Conservation (phyloP, 805 yeast genomes). For the Sporopachydermia lactativora region DNA sequence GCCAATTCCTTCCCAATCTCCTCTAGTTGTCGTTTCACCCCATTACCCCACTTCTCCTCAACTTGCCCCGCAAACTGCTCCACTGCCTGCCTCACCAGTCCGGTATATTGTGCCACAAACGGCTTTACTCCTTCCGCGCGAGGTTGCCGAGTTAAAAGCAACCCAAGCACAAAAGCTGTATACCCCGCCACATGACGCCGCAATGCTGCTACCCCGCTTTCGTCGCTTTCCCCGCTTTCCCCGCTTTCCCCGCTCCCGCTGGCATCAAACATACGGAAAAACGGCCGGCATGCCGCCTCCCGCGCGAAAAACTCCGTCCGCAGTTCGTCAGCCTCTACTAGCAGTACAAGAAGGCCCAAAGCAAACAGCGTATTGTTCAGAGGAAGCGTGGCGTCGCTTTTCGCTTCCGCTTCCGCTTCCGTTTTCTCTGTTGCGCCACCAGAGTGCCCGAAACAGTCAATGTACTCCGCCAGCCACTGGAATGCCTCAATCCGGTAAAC, state of each 20-base stretch:
- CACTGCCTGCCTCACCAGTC: background rate
- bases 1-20: no score
- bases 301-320: background rate
- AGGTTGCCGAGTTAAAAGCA: background rate
- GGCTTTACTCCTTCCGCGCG: background rate
- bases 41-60: constrained; percentile 1
- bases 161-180: background rate
- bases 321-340: background rate
- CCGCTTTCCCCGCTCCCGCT: background rate
- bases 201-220: background rate
- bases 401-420: no score
- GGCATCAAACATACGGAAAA: background rate
- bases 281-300: background rate
- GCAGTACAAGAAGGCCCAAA: background rate
- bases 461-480: no score
- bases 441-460: no score
- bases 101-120: background rate
- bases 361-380: background rate
- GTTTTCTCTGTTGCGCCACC: no score
- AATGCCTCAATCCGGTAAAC: no score
- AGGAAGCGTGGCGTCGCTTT: no score
- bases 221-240: background rate
- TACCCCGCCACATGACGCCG: background rate
- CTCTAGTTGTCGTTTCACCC: background rate
- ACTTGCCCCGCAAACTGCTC: background rate